Evolutionary conservation across 345 rosid genomes (phyloP).

Genomic region (Gossypium mustelinum): DNA sequence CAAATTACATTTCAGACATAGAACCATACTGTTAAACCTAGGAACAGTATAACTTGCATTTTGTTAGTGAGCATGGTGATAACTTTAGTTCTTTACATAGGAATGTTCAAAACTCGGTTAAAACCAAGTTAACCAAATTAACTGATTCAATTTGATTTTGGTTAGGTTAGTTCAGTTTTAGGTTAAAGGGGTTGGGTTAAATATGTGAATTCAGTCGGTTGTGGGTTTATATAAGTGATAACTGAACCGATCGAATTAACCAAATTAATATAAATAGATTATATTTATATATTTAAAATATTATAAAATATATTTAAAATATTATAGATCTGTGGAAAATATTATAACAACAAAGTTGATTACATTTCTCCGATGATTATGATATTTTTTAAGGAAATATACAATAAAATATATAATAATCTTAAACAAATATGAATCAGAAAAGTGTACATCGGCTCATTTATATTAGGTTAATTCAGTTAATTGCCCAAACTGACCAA

Average conservation of each 20-base stretch:
- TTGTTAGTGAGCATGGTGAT: neutral
- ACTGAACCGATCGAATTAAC: neutral
- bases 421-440: neutral
- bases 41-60: neutral
- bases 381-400: neutral
- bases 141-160: neutral
- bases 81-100: neutral
- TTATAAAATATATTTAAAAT: neutral
- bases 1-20: neutral
- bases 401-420: neutral
- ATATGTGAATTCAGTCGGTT: neutral
- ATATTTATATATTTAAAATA: neutral
- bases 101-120: neutral
- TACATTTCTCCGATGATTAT: neutral
- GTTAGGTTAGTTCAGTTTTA: neutral
- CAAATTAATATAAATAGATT: neutral
- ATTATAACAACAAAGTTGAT: neutral
- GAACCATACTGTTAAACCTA: neutral
- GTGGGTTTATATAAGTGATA: neutral
- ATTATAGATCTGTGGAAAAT: neutral
- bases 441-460: neutral
- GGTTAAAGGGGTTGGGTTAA: neutral
- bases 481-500: neutral
- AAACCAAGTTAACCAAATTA: neutral
- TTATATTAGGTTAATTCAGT: neutral